A percentile compares a stretch with the other conserved stretches of the same genome.
Conservation (phyloP, 495 filamentous ascomycete species). For the Schizothecium vesticola region DNA sequence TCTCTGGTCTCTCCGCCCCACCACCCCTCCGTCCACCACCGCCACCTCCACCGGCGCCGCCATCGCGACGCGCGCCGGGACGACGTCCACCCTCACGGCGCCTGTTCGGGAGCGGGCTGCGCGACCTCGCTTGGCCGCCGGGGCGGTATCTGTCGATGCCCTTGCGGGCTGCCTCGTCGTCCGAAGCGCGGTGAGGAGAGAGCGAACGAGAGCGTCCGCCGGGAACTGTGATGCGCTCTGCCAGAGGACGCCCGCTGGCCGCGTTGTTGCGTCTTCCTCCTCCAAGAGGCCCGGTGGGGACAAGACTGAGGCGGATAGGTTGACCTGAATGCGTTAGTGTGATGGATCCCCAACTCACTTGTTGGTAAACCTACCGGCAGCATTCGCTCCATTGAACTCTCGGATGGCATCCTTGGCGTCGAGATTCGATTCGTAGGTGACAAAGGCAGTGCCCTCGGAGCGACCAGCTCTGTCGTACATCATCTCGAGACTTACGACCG, state of each 20-base stretch:
- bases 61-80: slow-evolving; percentile 12
- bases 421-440: slow-evolving; percentile 64
- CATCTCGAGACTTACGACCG: slow-evolving; percentile 62
- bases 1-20: slow-evolving; percentile 34
- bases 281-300: slow-evolving; percentile 45
- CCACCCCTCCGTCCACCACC: slow-evolving; percentile 39
- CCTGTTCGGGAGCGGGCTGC: slow-evolving; percentile 39
- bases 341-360: not conserved
- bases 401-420: slow-evolving; percentile 71
- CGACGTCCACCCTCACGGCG: slow-evolving; percentile 23
- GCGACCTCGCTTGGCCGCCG: slow-evolving; percentile 46
- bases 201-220: slow-evolving; percentile 44
- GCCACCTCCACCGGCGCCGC: slow-evolving; percentile 33
- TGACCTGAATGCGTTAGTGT: slow-evolving; percentile 46
- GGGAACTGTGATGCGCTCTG: slow-evolving; percentile 65
- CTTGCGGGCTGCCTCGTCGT: slow-evolving; percentile 62
- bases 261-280: slow-evolving; percentile 42
- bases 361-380: slow-evolving; percentile 53
- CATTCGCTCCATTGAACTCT: slow-evolving; percentile 87
- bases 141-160: slow-evolving; percentile 85
- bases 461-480: slow-evolving; percentile 87
- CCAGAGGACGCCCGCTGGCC: slow-evolving; percentile 55
- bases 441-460: slow-evolving; percentile 78
- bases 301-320: slow-evolving; percentile 72
- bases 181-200: slow-evolving; percentile 56